phyloP scores from a whole-genome alignment of 208 protist genomes.

The Trypanosoma conorhini region DNA sequence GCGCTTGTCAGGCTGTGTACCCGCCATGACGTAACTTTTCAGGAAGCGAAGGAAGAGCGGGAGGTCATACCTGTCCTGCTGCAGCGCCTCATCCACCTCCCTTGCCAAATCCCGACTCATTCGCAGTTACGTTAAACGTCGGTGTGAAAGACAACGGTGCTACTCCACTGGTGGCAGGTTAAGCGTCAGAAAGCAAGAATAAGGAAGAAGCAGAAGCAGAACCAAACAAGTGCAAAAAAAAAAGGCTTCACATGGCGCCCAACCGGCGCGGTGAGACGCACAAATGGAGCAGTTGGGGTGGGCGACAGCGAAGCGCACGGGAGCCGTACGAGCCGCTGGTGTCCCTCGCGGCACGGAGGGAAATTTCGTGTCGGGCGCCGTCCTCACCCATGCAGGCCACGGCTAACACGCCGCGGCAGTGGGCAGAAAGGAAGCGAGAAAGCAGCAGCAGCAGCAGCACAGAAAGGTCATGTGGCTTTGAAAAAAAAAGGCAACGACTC shows the following conservation, averaged over 20 bases:
- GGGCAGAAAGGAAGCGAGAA: background rate
- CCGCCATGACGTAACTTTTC: slow-evolving; percentile 60
- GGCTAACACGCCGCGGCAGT: no score
- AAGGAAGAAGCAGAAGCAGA: slow-evolving; percentile 14
- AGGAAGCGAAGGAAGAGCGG: slow-evolving; percentile 82
- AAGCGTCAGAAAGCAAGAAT: background rate
- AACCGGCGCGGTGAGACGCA: no score
- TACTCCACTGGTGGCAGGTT: background rate
- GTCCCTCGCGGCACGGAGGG: no score
- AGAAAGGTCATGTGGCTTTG: no score
- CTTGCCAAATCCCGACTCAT: slow-evolving; percentile 60
- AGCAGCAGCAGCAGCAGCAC: background rate
- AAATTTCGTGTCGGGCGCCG: no score
- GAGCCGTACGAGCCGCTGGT: no score
- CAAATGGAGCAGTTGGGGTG: no score
- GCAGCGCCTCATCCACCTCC: slow-evolving; percentile 75
- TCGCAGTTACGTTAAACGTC: background rate
- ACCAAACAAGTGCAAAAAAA: no score
- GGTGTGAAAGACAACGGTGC: background rate
- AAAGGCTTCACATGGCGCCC: background rate
- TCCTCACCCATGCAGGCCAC: no score
- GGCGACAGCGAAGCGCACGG: no score
- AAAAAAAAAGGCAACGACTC: background rate
- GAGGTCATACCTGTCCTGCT: slow-evolving; percentile 82
- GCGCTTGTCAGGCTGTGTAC: slow-evolving; percentile 71